Evolutionary conservation across 176 grass and related monocot genomes (phyloP).

Genomic region (Avena sativa): DNA sequence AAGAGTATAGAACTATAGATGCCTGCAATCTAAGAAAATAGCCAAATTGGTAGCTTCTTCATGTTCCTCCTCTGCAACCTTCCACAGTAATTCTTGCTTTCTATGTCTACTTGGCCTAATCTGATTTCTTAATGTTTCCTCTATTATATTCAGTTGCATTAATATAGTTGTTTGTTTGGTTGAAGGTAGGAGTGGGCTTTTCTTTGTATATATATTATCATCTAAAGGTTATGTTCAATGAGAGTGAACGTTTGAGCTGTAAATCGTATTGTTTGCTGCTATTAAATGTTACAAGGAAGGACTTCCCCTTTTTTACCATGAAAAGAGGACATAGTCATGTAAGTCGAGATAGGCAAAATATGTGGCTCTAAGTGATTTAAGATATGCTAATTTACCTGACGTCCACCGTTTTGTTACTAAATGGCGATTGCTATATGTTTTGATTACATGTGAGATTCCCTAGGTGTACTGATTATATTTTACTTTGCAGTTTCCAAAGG

Average conservation of each 20-base stretch:
- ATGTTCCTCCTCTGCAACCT: neutral
- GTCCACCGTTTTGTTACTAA: neutral
- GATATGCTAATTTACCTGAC: neutral
- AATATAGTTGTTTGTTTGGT: neutral
- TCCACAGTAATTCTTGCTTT: neutral
- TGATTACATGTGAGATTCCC: neutral
- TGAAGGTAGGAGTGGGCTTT: neutral
- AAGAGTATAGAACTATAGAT: no score
- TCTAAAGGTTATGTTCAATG: neutral
- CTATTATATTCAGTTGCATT: neutral
- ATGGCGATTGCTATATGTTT: neutral
- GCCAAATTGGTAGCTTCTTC: no score
- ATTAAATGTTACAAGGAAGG: neutral
- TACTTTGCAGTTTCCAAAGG: neutral
- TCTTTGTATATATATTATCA: neutral
- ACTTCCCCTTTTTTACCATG: neutral
- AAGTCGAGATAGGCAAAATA: neutral
- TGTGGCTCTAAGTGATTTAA: neutral
- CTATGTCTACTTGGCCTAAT: neutral
- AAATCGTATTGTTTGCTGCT: neutral
- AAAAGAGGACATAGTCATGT: neutral
- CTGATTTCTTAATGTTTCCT: neutral
- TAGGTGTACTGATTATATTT: neutral
- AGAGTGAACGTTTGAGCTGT: neutral
- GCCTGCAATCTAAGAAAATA: no score